Evolutionary conservation across 2,329 filamentous ascomycete genomes (phyloP).

Genomic region (Cladosporium cucumerinum): DNA sequence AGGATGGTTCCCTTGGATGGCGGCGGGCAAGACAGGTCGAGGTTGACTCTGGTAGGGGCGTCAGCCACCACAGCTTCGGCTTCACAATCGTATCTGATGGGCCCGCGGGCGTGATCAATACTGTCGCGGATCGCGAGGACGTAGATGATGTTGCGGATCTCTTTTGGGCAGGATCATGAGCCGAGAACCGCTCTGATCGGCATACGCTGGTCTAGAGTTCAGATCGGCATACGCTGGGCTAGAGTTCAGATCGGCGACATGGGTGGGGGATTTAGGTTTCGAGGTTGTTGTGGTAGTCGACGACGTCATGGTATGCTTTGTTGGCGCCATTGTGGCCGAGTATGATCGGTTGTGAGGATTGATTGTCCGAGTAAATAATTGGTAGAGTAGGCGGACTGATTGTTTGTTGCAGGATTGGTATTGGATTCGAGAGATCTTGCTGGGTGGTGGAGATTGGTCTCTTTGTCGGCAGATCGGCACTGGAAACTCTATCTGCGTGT

Average conservation of each 20-base stretch:
- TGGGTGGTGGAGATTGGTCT: background rate
- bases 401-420: no score
- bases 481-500: background rate
- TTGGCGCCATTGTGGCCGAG: background rate
- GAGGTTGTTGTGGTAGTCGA: background rate
- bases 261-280: background rate
- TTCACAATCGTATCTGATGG: background rate
- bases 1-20: background rate
- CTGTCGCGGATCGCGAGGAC: background rate
- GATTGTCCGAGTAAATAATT: background rate
- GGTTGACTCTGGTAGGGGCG: background rate
- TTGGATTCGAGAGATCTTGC: no score
- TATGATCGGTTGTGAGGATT: background rate
- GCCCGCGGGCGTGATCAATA: background rate
- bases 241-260: background rate
- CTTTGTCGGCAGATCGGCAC: background rate
- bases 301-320: background rate
- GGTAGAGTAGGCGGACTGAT: background rate
- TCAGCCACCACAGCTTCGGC: background rate
- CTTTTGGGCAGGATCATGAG: background rate
- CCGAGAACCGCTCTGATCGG: background rate
- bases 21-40: background rate
- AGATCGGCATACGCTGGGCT: background rate
- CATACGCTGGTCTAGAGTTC: background rate
- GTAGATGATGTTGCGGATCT: background rate